Evolutionary conservation across 169 alveolate species (phyloP).

Genomic region (Fabrea salina): DNA sequence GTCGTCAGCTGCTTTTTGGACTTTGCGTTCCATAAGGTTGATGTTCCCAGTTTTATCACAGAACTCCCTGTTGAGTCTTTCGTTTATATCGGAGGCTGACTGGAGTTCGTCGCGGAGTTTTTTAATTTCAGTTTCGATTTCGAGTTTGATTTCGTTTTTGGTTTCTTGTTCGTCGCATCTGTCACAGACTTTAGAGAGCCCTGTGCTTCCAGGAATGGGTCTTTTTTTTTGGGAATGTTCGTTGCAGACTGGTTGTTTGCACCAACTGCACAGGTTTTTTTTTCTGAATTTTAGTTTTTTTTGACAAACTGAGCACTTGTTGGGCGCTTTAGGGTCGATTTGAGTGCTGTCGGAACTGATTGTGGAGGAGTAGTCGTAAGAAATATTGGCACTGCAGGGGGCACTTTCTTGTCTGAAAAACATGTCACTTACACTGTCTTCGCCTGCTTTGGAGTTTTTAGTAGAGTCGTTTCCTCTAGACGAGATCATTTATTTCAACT

Average conservation of each 20-base stretch:
- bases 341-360: too few species aligned
- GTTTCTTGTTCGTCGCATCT: constrained; percentile 14
- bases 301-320: constrained; percentile 10
- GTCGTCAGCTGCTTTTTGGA: neutral
- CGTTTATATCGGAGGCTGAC: neutral
- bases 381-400: too few species aligned
- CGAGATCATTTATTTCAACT: neutral
- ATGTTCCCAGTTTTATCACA: constrained; percentile 10
- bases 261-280: constrained; percentile 15
- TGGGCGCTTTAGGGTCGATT: neutral
- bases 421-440: too few species aligned
- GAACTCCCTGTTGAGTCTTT: neutral
- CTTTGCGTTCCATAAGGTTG: neutral
- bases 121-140: neutral
- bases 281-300: neutral
- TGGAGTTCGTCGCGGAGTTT: neutral
- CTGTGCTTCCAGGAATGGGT: neutral
- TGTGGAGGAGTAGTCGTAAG: too few species aligned
- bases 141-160: constrained; percentile 8
- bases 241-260: constrained; percentile 10
- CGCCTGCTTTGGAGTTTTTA: too few species aligned
- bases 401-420: too few species aligned
- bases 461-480: too few species aligned
- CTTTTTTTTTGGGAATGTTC: constrained; percentile 20
- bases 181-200: constrained; percentile 1